These are phyloP conservation scores for Aspergillus novoparasiticus DNA, from an alignment of 2,329 filamentous ascomycete species.

Conservation along the genomic window DNA sequence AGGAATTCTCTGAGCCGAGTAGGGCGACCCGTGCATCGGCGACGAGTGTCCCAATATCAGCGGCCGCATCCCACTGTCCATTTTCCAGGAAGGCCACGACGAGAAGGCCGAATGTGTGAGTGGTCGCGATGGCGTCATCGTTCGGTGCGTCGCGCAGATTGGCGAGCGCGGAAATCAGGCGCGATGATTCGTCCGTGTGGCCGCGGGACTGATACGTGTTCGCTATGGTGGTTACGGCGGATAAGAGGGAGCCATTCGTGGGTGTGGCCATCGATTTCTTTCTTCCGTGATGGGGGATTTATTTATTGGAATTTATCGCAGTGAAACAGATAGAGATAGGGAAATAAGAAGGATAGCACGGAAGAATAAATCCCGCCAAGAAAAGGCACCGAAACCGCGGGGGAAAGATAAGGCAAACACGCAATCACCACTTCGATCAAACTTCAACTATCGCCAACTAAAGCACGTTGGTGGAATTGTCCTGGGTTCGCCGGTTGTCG, in stretches of 20 bases:
- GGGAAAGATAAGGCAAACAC: neutral
- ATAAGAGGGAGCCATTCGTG: neutral
- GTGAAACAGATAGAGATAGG: neutral
- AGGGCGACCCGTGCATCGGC: conserved; percentile 3
- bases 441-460: neutral
- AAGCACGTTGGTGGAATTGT: neutral
- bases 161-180: neutral
- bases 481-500: neutral
- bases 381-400: neutral
- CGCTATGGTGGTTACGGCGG: neutral
- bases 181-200: neutral
- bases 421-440: neutral
- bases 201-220: neutral
- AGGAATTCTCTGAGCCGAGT: conserved; percentile 1
- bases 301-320: neutral
- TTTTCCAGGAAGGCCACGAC: conserved; percentile 9
- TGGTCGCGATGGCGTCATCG: neutral
- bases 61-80: conserved; percentile 9
- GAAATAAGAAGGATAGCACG: neutral
- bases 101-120: conserved; percentile 2
- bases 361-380: neutral
- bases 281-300: neutral
- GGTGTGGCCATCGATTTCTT: neutral
- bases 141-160: neutral
- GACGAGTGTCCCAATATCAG: conserved; percentile 8